Evolutionary conservation across 208 protist genomes (phyloP).

Genomic region (Angomonas ambiguus): DNA sequence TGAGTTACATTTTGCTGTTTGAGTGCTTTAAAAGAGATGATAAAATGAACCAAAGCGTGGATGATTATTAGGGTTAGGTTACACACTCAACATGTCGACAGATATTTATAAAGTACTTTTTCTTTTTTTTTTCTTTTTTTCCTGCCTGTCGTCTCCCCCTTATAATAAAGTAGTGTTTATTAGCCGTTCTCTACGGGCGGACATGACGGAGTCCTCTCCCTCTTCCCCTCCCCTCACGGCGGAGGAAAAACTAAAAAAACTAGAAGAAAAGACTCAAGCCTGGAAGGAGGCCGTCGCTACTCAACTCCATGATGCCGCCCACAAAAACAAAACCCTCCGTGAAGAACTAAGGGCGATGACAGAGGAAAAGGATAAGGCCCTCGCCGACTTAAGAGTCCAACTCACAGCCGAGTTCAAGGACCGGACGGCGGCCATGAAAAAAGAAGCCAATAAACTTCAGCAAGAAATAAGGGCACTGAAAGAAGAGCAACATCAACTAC

Average conservation of each 20-base stretch:
- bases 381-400: conserved; percentile 44
- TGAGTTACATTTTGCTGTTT: neutral
- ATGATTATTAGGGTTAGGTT: no score
- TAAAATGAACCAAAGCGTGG: conserved; percentile 10
- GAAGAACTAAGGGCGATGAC: conserved; percentile 42
- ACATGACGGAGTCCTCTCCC: neutral
- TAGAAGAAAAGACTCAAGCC: conserved; percentile 39
- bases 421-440: conserved; percentile 44
- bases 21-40: neutral
- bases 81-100: no score
- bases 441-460: conserved; percentile 42
- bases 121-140: conserved; percentile 12
- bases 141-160: conserved; percentile 4
- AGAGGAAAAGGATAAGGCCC: conserved; percentile 23
- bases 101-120: conserved; percentile 4
- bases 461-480: conserved; percentile 23
- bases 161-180: conserved; percentile 1
- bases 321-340: conserved; percentile 68
- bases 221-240: no score
- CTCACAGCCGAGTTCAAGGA: conserved; percentile 70
- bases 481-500: conserved; percentile 39
- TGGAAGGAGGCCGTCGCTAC: conserved; percentile 61
- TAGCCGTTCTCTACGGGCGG: neutral
- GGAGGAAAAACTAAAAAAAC: conserved; percentile 34
- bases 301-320: conserved; percentile 54